Evolutionary conservation across 1,139 yeast genomes (phyloP).

Genomic region (Suhomyces maxii): DNA sequence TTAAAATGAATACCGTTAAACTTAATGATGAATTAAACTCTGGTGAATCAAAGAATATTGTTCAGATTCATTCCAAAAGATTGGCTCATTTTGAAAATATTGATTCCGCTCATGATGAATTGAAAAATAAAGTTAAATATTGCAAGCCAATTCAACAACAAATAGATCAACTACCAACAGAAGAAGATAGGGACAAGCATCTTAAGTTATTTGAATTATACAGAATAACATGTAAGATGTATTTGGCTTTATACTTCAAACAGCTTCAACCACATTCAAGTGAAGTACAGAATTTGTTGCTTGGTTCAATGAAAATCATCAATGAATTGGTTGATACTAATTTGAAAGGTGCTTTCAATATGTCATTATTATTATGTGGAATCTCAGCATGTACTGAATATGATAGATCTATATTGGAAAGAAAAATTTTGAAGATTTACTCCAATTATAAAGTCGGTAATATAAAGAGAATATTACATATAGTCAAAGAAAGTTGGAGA

Average conservation of each 20-base stretch:
- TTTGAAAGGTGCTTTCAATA: constrained; percentile 28
- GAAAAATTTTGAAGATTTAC: constrained; percentile 20
- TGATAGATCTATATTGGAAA: constrained; percentile 26
- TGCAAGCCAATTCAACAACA: constrained; percentile 28
- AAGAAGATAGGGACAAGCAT: constrained; percentile 19
- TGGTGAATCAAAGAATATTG: constrained; percentile 6
- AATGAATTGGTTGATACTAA: constrained; percentile 24
- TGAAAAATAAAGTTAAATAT: constrained; percentile 19
- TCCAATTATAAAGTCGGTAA: constrained; percentile 30
- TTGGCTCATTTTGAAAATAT: constrained; percentile 19
- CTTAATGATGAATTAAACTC: constrained; percentile 11
- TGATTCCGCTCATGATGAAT: constrained; percentile 15
- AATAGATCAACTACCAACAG: constrained; percentile 16
- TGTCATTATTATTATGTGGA: constrained; percentile 37
- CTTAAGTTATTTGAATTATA: constrained; percentile 30
- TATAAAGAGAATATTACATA: constrained; percentile 24
- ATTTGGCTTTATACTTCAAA: constrained; percentile 28
- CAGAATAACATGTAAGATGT: constrained; percentile 26
- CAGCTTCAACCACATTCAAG: constrained; percentile 25
- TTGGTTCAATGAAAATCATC: constrained; percentile 21
- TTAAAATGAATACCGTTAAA: constrained; percentile 18
- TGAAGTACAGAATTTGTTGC: constrained; percentile 31
- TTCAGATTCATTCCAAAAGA: constrained; percentile 11
- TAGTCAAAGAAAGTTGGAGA: constrained; percentile 32
- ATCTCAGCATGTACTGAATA: constrained; percentile 27